Conservation (phyloP, 2,329 filamentous ascomycete species). For the Epichloe festucae region DNA sequence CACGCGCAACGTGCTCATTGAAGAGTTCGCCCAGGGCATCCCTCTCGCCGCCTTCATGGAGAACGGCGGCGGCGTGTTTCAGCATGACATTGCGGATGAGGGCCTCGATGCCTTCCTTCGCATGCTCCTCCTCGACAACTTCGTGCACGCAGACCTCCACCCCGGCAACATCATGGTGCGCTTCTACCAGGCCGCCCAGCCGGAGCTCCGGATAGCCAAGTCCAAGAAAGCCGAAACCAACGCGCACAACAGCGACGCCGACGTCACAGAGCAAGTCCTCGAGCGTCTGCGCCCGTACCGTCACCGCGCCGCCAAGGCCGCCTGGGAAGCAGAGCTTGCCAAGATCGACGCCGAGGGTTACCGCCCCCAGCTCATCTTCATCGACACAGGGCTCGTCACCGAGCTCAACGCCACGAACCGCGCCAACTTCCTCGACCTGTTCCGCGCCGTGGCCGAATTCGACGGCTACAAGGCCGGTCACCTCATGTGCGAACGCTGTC, state of each 20-base stretch:
- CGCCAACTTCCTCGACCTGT: slow-evolving; percentile 84
- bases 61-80: slow-evolving; percentile 82
- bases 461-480: slow-evolving; percentile 92
- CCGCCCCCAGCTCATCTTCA: slow-evolving; percentile 89
- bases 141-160: slow-evolving; percentile 90
- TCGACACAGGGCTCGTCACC: slow-evolving; percentile 91
- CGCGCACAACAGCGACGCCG: slow-evolving; percentile 39
- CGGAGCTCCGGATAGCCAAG: slow-evolving; percentile 38
- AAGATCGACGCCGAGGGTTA: slow-evolving; percentile 80
- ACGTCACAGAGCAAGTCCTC: slow-evolving; percentile 81
- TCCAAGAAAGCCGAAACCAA: slow-evolving; percentile 10
- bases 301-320: slow-evolving; percentile 44
- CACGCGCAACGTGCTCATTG: slow-evolving; percentile 80
- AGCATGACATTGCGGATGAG: slow-evolving; percentile 87
- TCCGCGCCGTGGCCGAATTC: slow-evolving; percentile 91
- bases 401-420: slow-evolving; percentile 81
- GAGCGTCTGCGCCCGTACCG: slow-evolving; percentile 64
- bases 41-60: slow-evolving; percentile 82
- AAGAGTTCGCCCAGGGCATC: slow-evolving; percentile 92
- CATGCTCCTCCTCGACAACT: slow-evolving; percentile 96
- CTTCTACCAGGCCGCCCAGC: slow-evolving; percentile 74
- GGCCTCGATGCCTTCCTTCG: slow-evolving; percentile 90
- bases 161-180: slow-evolving; percentile 99
- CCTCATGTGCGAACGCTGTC: slow-evolving; percentile 90
- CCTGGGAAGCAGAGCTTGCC: slow-evolving; percentile 62